phyloP scores from a whole-genome alignment of 306 rosid species.

The Castanea sativa region DNA sequence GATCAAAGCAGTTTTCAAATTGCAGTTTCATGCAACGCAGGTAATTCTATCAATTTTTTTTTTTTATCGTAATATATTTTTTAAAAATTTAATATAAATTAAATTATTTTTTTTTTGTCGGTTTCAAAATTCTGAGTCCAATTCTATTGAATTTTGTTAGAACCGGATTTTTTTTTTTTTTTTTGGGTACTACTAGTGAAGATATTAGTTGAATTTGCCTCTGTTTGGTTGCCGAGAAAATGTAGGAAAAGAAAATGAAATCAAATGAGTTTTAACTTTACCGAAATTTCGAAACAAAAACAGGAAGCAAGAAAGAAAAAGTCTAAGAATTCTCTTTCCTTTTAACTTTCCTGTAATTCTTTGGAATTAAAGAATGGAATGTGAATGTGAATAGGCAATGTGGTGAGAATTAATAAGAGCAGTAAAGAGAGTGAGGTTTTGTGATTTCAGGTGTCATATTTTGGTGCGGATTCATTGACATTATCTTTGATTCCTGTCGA shows the following conservation, averaged over 20 bases:
- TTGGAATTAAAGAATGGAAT: background rate
- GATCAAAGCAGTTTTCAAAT: conserved; percentile 69
- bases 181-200: background rate
- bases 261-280: background rate
- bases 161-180: background rate
- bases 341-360: background rate
- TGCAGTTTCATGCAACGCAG: conserved; percentile 80
- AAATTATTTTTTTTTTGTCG: background rate
- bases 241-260: conserved; percentile 4
- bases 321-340: background rate
- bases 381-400: background rate
- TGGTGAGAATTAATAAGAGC: background rate
- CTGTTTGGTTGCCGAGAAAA: conserved; percentile 33
- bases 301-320: background rate
- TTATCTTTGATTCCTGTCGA: conserved; percentile 79
- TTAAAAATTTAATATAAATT: background rate
- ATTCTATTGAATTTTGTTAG: conserved; percentile 15
- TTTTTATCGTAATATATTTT: background rate
- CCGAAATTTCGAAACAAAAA: background rate
- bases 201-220: conserved; percentile 12
- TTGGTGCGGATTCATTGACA: conserved; percentile 64
- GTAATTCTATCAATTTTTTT: conserved; percentile 22
- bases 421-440: conserved; percentile 2
- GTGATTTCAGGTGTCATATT: conserved; percentile 62
- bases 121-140: background rate